phyloP scores from a whole-genome alignment of 345 rosid species.

The Aquilaria sinensis region DNA sequence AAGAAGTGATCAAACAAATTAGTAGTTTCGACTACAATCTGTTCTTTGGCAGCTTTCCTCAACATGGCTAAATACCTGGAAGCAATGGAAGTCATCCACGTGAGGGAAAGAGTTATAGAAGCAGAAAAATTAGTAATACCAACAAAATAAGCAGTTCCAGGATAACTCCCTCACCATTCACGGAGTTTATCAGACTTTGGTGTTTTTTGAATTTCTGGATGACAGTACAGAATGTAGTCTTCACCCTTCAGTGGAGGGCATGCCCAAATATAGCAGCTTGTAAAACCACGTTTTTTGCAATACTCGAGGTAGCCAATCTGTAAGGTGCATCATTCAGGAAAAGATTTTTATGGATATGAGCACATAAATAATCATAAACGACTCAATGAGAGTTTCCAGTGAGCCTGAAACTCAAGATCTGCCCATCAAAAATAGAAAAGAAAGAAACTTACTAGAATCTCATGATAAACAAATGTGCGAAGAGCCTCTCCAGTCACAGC shows the following conservation, averaged over 20 bases:
- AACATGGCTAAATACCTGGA: constrained; percentile 90
- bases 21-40: constrained; percentile 72
- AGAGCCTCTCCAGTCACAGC: constrained; percentile 94
- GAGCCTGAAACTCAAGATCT: neutral
- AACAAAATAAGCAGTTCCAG: neutral
- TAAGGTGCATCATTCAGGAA: constrained; percentile 18
- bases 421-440: neutral
- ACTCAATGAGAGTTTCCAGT: neutral
- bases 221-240: constrained; percentile 96
- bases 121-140: constrained; percentile 4
- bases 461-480: constrained; percentile 96
- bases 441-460: constrained; percentile 64
- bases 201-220: constrained; percentile 99
- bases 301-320: constrained; percentile 99
- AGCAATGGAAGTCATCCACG: constrained; percentile 1
- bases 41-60: constrained; percentile 81
- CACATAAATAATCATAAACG: neutral
- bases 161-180: constrained; percentile 76
- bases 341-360: constrained; percentile 6
- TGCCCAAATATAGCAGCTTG: constrained; percentile 99
- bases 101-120: constrained; percentile 16
- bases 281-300: constrained; percentile 96
- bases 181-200: constrained; percentile 99
- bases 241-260: constrained; percentile 99
- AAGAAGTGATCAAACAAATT: constrained; percentile 94